phyloP scores from a whole-genome alignment of 2,329 filamentous ascomycete species.

The Nemania sp. region DNA sequence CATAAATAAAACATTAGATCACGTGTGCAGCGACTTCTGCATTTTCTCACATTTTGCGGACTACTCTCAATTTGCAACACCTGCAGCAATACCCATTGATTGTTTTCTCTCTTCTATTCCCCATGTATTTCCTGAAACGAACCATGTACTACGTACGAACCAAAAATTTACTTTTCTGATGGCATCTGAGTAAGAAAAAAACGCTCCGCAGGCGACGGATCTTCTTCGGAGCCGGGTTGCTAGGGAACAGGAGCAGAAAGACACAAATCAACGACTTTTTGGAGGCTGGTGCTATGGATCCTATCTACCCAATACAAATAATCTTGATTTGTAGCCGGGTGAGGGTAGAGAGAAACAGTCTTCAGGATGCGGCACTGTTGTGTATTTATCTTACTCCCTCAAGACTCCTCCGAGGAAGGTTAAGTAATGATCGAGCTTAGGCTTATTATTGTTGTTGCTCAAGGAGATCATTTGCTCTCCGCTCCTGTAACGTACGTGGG shows the following conservation, averaged over 20 bases:
- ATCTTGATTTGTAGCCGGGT: constrained; percentile 28
- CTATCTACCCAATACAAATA: constrained; percentile 34
- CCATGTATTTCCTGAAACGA: constrained; percentile 41
- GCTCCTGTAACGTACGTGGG: constrained; percentile 11
- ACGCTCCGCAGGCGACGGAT: constrained; percentile 43
- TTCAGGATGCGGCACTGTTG: constrained; percentile 22
- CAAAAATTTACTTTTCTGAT: constrained; percentile 38
- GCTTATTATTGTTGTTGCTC: constrained; percentile 23
- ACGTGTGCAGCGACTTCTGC: constrained; percentile 42
- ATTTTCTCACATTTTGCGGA: constrained; percentile 22
- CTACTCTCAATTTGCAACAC: constrained; percentile 40
- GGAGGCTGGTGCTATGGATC: constrained; percentile 33
- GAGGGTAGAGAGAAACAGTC: constrained; percentile 10
- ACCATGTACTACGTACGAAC: constrained; percentile 36
- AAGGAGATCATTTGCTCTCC: constrained; percentile 34
- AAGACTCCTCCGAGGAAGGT: constrained; percentile 4
- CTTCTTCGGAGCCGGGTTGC: constrained; percentile 36
- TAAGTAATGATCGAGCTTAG: constrained; percentile 22
- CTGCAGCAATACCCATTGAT: constrained; percentile 46
- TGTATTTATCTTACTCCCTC: constrained; percentile 34
- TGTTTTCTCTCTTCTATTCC: constrained; percentile 40
- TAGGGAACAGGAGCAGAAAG: constrained; percentile 16
- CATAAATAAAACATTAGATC: constrained; percentile 37
- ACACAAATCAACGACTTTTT: constrained; percentile 39
- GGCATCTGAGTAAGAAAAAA: constrained; percentile 41